Evolutionary conservation across 805 yeast species (phyloP), one percentile per base, ranked within the genome.

Genomic region (Nakazawaea wyomingensis): DNA sequence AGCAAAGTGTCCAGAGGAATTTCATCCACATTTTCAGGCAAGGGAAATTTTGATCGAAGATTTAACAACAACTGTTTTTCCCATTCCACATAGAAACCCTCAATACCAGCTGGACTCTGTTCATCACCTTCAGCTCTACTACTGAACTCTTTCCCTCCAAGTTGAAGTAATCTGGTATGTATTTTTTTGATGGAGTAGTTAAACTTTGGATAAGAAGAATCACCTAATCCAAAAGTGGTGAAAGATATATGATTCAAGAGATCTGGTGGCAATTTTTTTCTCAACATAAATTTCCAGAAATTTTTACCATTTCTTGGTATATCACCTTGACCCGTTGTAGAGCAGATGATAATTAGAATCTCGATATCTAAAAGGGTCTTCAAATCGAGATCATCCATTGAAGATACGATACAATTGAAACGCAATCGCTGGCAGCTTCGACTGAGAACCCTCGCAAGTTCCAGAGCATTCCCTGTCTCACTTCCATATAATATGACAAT

Each of bases 321-420:
- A 48, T 85, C 96, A 21, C 99, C 99, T 61, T 91, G 97, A 6
- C 99, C 98, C 1, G 96, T 84, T 0, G 99, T 91, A 1, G 96
- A 81, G 57, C 95, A 85, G 3, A 91, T 58, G 0, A 82, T 69
- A 18, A 81, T 66, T 41, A 78, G 65, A 22, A 62, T 61, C 5
- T 64, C 54, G 13, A 78, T 71, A 3, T 77, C 68, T 4, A 76
- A 64, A 39, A 86, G 62, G 43, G 68, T 68, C 50, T 69, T 72
- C 34, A 82, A 59, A 45, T 80, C 76, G 54, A 76, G 78, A 34
- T 78, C 81, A 51, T 85, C 85, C 48, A 87, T 56, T 0, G 83
- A 59, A 8, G 70, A 62, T 4, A 83, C 63, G 1, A 48, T 62
- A 13, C 81, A 75, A 37, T 54, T 62, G 51, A 76, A 71, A 51